A percentile compares a stretch with the other conserved stretches of the same genome.
phyloP scores from a whole-genome alignment of 306 rosid genomes.

The peach (Prunus persica) region DNA sequence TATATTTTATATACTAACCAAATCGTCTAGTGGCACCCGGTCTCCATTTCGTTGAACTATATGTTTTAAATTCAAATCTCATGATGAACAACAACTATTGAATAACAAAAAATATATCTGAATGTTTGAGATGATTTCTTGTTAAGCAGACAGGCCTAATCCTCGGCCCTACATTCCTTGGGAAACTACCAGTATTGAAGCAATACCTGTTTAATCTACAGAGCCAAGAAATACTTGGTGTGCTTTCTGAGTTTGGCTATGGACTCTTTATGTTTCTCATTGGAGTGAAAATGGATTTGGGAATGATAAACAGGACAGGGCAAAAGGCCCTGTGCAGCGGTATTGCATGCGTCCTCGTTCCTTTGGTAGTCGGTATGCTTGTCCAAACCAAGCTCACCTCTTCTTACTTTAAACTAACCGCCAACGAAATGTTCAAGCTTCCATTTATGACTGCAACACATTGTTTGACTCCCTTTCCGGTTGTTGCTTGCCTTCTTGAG shows the following conservation, averaged over 20 bases:
- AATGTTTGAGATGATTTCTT: not conserved
- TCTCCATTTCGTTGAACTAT: too few relatives aligned
- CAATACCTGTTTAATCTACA: slow-evolving; percentile 23
- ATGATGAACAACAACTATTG: too few relatives aligned
- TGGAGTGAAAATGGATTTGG: slow-evolving; percentile 47
- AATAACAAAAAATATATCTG: not conserved
- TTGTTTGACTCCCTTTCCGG: not conserved
- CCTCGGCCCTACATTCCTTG: slow-evolving; percentile 20
- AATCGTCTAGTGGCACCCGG: too few relatives aligned
- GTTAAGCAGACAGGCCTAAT: slow-evolving; percentile 39
- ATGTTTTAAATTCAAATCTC: too few relatives aligned
- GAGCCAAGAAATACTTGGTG: slow-evolving; percentile 32
- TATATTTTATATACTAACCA: too few relatives aligned
- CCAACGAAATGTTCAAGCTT: not conserved
- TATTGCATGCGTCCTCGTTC: slow-evolving; percentile 3
- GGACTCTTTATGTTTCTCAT: slow-evolving; percentile 31
- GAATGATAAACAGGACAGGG: slow-evolving; percentile 43
- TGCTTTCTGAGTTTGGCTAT: slow-evolving; percentile 33
- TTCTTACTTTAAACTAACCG: not conserved
- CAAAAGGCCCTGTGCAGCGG: slow-evolving; percentile 29
- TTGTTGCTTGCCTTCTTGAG: not conserved
- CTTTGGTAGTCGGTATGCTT: not conserved
- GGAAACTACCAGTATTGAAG: not conserved
- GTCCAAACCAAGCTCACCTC: not conserved
- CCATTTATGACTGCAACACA: not conserved